Evolutionary conservation across 2,329 filamentous ascomycete genomes (phyloP).

Genomic region (Trichoderma asperellum): DNA sequence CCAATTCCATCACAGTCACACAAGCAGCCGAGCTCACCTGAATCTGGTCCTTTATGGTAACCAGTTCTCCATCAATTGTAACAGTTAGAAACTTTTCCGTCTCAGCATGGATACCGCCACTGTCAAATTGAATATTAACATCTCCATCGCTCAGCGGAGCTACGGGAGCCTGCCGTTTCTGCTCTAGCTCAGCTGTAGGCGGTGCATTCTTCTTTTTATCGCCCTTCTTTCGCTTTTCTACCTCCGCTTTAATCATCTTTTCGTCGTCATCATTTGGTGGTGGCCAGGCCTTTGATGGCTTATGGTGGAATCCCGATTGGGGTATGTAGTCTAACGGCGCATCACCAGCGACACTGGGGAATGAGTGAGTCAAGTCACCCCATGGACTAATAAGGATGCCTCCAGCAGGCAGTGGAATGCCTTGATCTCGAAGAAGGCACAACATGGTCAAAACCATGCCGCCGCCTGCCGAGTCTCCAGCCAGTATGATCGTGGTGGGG

Average conservation of each 20-base stretch:
- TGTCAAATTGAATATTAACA: constrained; percentile 36
- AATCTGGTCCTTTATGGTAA: constrained; percentile 87
- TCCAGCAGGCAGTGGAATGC: constrained; percentile 82
- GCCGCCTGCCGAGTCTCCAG: constrained; percentile 90
- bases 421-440: constrained; percentile 79
- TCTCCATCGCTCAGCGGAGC: constrained; percentile 34
- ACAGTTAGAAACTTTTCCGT: constrained; percentile 59
- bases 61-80: constrained; percentile 68
- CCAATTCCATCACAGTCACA: neutral
- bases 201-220: constrained; percentile 33
- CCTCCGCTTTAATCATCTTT: constrained; percentile 55
- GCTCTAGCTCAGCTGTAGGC: constrained; percentile 35
- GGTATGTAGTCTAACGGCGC: constrained; percentile 86
- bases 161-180: constrained; percentile 43
- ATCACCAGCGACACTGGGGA: constrained; percentile 80
- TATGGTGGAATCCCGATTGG: constrained; percentile 83
- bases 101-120: constrained; percentile 37
- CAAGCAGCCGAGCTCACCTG: constrained; percentile 59
- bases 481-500: constrained; percentile 80
- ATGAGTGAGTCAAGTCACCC: constrained; percentile 95
- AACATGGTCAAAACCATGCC: constrained; percentile 86
- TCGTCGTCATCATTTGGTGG: constrained; percentile 82
- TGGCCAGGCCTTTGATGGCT: constrained; percentile 88
- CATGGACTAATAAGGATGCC: constrained; percentile 91
- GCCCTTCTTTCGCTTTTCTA: constrained; percentile 46